Conservation (phyloP, 1,139 yeast genomes). For the Pichia inconspicua region DNA sequence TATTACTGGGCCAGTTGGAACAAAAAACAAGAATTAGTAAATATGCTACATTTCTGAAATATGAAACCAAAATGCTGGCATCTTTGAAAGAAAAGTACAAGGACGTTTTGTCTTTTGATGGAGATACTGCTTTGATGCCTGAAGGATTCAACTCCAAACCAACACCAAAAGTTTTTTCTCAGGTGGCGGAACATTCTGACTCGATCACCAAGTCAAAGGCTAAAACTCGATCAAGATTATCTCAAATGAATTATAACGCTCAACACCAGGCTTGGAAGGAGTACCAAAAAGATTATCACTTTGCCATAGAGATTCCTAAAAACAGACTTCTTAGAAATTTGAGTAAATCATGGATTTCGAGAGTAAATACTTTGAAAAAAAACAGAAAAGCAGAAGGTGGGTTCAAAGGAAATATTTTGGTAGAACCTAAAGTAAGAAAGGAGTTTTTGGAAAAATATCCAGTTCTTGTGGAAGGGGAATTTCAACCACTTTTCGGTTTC, state of each 20-base stretch:
- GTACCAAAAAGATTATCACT: conserved; percentile 20
- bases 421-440: conserved; percentile 32
- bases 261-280: conserved; percentile 20
- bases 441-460: conserved; percentile 41
- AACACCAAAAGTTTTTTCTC: not conserved
- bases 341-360: conserved; percentile 66
- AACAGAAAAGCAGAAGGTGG: conserved; percentile 31
- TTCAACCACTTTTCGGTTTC: conserved; percentile 60
- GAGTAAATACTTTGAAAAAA: conserved; percentile 22
- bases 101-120: conserved; percentile 7
- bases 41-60: conserved; percentile 36
- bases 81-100: conserved; percentile 19
- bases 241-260: conserved; percentile 15
- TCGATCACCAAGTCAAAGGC: not conserved
- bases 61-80: conserved; percentile 31
- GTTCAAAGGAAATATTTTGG: conserved; percentile 27
- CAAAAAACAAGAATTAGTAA: conserved; percentile 61
- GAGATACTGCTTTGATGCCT: conserved; percentile 12
- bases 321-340: conserved; percentile 35
- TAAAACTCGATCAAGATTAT: conserved; percentile 7
- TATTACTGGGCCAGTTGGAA: conserved; percentile 64
- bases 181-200: not conserved
- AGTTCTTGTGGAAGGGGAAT: conserved; percentile 50
- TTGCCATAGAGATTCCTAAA: conserved; percentile 33
- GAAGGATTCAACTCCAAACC: not conserved